phyloP scores from a whole-genome alignment of 257 asterid species.

The Rhazya stricta region DNA sequence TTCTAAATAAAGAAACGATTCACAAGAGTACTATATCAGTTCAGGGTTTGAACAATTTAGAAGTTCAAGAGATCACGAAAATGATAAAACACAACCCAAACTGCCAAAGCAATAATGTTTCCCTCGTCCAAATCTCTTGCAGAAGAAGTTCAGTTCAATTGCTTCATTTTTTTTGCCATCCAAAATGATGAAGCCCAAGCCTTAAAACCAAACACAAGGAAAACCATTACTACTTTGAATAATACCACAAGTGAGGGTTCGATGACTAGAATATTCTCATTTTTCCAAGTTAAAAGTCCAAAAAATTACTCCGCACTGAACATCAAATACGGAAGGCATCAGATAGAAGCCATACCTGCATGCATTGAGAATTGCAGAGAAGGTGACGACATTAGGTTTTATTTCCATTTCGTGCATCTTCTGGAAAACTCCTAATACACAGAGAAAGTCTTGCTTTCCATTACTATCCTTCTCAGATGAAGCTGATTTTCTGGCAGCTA shows the following conservation, averaged over 20 bases:
- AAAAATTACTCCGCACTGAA: not conserved
- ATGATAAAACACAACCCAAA: too few species aligned
- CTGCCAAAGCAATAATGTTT: not conserved
- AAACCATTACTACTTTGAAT: not conserved
- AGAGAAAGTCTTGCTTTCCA: constrained; percentile 53
- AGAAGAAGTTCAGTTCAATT: not conserved
- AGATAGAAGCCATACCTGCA: constrained; percentile 57
- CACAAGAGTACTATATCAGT: not conserved
- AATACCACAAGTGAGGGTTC: not conserved
- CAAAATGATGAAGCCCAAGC: not conserved
- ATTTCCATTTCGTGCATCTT: constrained; percentile 91
- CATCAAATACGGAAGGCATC: not conserved
- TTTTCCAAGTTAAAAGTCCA: not conserved
- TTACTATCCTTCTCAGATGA: constrained; percentile 29
- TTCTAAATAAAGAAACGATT: not conserved
- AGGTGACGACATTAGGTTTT: constrained; percentile 94
- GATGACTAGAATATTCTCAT: not conserved
- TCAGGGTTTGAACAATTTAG: not conserved
- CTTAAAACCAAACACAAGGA: not conserved
- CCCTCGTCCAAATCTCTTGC: not conserved
- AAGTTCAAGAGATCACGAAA: not conserved
- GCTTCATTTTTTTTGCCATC: not conserved
- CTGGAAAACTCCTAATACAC: constrained; percentile 64
- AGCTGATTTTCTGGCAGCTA: constrained; percentile 47
- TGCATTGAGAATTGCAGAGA: constrained; percentile 89